Evolutionary conservation across 306 rosid genomes (phyloP).

Genomic region (Senna tora): DNA sequence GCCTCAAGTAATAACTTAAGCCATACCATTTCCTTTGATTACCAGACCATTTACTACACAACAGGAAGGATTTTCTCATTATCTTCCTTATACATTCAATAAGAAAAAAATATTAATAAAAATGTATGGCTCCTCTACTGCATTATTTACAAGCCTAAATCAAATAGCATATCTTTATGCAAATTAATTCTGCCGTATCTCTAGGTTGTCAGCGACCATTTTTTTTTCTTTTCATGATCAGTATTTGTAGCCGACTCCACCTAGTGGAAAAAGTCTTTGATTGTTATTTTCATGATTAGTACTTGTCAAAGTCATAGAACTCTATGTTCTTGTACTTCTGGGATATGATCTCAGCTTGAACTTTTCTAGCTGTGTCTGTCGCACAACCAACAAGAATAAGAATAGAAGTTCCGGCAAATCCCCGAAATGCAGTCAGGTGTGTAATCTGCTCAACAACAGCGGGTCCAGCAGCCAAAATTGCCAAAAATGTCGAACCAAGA

Average conservation of each 20-base stretch:
- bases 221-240: slow-evolving; percentile 41
- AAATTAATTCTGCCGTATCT: not conserved
- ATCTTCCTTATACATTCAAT: not conserved
- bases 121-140: slow-evolving; percentile 25
- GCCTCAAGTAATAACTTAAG: too few relatives aligned
- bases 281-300: slow-evolving; percentile 50
- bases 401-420: slow-evolving; percentile 96
- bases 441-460: slow-evolving; percentile 83
- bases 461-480: slow-evolving; percentile 91
- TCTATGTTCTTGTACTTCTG: slow-evolving; percentile 95
- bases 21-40: not conserved
- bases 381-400: slow-evolving; percentile 98
- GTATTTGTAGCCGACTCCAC: too few relatives aligned
- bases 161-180: slow-evolving; percentile 19
- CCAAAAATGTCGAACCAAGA: slow-evolving; percentile 89
- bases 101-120: not conserved
- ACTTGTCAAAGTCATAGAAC: slow-evolving; percentile 79
- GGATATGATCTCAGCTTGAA: slow-evolving; percentile 91
- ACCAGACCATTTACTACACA: not conserved
- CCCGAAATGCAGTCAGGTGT: slow-evolving; percentile 90
- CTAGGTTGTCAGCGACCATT: slow-evolving; percentile 29
- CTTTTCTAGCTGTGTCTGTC: slow-evolving; percentile 94
- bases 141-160: slow-evolving; percentile 51
- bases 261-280: too few relatives aligned
- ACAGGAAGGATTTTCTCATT: not conserved